Evolutionary conservation across 2,329 filamentous ascomycete genomes (phyloP).

Genomic region (Parafenestella ontariensis): DNA sequence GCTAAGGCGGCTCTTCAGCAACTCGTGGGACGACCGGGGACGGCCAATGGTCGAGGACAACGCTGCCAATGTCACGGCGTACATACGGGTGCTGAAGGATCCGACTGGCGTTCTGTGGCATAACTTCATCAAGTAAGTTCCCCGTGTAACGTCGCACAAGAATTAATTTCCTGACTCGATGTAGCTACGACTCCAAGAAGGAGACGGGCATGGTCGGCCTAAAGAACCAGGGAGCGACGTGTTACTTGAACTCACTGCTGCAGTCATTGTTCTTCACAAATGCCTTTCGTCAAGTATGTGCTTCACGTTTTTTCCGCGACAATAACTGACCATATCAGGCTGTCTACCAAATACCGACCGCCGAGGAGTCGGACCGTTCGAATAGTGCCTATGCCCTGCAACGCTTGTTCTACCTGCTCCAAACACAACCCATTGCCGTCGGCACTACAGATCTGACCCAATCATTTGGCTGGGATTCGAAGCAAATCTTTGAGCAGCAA

Average conservation of each 20-base stretch:
- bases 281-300: conserved; percentile 82
- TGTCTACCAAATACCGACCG: conserved; percentile 95
- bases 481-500: conserved; percentile 98
- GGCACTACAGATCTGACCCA: conserved; percentile 92
- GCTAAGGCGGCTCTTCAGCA: conserved; percentile 81
- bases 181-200: conserved; percentile 92
- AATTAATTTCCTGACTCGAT: not conserved
- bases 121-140: conserved; percentile 74
- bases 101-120: conserved; percentile 91
- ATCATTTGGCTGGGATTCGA: conserved; percentile 97
- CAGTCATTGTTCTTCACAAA: conserved; percentile 66
- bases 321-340: conserved; percentile 62
- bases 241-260: conserved; percentile 60
- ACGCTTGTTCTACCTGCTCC: conserved; percentile 91
- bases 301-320: not conserved
- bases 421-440: conserved; percentile 83
- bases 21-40: conserved; percentile 72
- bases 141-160: not conserved
- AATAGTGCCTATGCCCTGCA: conserved; percentile 96
- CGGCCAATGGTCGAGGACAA: conserved; percentile 81
- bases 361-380: conserved; percentile 77
- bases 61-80: conserved; percentile 79
- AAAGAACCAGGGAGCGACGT: conserved; percentile 88
- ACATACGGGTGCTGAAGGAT: conserved; percentile 81
- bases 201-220: conserved; percentile 97